Base-by-base conservation (phyloP, 2,329 filamentous ascomycete genomes). In the Xylaria sp. region DNA sequence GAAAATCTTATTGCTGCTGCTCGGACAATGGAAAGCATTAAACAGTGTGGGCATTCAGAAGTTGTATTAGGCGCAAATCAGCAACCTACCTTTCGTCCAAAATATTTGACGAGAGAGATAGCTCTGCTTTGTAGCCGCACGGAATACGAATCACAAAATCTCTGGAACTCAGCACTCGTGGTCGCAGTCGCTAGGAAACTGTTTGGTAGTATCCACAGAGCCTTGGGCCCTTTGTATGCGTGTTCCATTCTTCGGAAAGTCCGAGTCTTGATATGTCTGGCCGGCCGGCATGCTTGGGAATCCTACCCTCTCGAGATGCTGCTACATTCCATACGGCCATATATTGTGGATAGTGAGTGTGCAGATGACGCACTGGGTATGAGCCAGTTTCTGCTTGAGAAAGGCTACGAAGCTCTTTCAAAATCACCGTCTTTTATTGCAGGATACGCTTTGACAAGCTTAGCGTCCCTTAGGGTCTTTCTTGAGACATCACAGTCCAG, bases 221-320 rank as follows among this genome's bases (percentile, higher is more conserved):
- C 94, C 0, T 83, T 98, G 6, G 97, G 96, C 0, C 92, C 96
- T 23, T 84, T 98, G 5, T 92, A 98, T 79, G 92, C 93, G 46
- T 96, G 94, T 78, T 91, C 94, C 1, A 90, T 97, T 3, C 86
- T 99, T 61, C 90, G 94, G 48, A 97, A 97, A 77, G 86, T 98
- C 56, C 88, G 94, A 41, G 88, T 98, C 9, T 82, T 98, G 18
- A 86, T 98, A 32, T 92, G 90, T 68, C 83, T 98, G 55, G 91
- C 94, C 32, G 94, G 94, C 0, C 79, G 88, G 0, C 85, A 90
- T 60, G 92, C 92, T n/a, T 84, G 91, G 28, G 83, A 89, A 50
- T 92, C 91, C 0, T 98, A 98, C 77, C 92, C 94, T 12, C 80
- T 98, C 15, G 93, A 99, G 79, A 96, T 98, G 92, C 85, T 97